phyloP scores from a whole-genome alignment of 2,329 filamentous ascomycete species.

The Epicoccum sorghinum region DNA sequence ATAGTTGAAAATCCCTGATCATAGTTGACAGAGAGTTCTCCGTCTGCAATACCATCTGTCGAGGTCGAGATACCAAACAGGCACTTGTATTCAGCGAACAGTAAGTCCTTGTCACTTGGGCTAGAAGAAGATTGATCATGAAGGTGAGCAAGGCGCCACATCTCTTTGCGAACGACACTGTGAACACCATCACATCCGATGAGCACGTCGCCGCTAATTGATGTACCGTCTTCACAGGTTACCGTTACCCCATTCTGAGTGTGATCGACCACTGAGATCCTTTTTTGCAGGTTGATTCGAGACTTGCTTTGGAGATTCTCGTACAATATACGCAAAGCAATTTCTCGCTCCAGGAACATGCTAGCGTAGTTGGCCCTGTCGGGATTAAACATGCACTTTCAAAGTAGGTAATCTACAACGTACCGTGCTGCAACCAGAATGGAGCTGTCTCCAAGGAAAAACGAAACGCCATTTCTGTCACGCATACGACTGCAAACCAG shows the following conservation, averaged over 20 bases:
- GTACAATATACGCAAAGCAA: constrained; percentile 19
- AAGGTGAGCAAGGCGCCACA: constrained; percentile 20
- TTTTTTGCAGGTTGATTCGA: constrained; percentile 12
- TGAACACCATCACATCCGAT: constrained; percentile 28
- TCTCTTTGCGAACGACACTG: constrained; percentile 20
- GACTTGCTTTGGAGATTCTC: constrained; percentile 21
- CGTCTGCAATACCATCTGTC: constrained; percentile 3
- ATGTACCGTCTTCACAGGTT: constrained; percentile 13
- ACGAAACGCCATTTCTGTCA: constrained; percentile 1
- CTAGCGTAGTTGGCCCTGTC: neutral
- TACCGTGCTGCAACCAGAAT: neutral
- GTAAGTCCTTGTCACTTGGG: constrained; percentile 4
- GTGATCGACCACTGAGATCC: constrained; percentile 2
- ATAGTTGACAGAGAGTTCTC: constrained; percentile 14
- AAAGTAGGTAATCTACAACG: neutral
- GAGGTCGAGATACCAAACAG: constrained; percentile 20
- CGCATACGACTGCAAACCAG: neutral
- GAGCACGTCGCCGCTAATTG: constrained; percentile 16
- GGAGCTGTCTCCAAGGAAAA: neutral
- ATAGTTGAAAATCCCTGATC: constrained; percentile 8
- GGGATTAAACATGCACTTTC: neutral
- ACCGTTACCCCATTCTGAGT: constrained; percentile 10
- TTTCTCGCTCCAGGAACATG: constrained; percentile 22
- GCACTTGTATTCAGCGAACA: constrained; percentile 22
- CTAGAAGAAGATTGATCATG: constrained; percentile 6